Evolutionary conservation across 2,329 filamentous ascomycete genomes (phyloP).

Genomic region (Nemania serpens): DNA sequence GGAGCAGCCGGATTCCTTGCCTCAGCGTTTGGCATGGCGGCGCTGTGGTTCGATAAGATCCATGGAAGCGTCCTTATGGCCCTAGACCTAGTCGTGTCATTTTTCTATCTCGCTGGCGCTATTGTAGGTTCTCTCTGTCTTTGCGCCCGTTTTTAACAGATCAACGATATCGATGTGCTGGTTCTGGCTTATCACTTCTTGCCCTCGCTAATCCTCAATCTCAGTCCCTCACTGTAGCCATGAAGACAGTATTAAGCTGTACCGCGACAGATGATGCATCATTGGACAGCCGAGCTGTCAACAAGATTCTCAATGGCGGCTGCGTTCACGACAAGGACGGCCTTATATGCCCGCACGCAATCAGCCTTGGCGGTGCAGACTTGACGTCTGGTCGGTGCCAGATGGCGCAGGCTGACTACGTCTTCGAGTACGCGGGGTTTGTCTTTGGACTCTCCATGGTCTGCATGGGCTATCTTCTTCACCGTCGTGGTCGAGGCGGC

Average conservation of each 20-base stretch:
- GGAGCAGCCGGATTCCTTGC: constrained; percentile 8
- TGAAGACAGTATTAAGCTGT: constrained; percentile 9
- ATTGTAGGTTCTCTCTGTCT: constrained; percentile 3
- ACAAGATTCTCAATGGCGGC: constrained; percentile 18
- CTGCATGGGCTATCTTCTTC: constrained; percentile 1
- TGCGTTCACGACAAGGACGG: neutral
- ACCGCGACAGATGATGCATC: neutral
- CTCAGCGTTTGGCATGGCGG: constrained; percentile 7
- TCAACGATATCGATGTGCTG: neutral
- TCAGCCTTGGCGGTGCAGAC: neutral
- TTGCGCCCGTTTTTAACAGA: neutral
- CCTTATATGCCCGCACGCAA: neutral
- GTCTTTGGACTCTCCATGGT: constrained; percentile 6
- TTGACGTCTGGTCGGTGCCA: constrained; percentile 13
- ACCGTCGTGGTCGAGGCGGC: constrained; percentile 10
- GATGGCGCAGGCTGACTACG: neutral
- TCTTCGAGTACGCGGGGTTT: constrained; percentile 14
- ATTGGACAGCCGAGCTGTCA: neutral
- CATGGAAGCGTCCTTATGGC: neutral
- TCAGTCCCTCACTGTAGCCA: constrained; percentile 4
- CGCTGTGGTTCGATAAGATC: constrained; percentile 7
- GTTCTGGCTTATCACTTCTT: neutral
- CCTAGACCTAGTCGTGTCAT: neutral
- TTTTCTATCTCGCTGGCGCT: constrained; percentile 1
- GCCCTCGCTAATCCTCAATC: neutral